Percentiles rank a stretch among this genome's conserved stretches.
Evolutionary conservation across 2,329 filamentous ascomycete species (phyloP).

Genomic region (Mycosphaerella sp.): DNA sequence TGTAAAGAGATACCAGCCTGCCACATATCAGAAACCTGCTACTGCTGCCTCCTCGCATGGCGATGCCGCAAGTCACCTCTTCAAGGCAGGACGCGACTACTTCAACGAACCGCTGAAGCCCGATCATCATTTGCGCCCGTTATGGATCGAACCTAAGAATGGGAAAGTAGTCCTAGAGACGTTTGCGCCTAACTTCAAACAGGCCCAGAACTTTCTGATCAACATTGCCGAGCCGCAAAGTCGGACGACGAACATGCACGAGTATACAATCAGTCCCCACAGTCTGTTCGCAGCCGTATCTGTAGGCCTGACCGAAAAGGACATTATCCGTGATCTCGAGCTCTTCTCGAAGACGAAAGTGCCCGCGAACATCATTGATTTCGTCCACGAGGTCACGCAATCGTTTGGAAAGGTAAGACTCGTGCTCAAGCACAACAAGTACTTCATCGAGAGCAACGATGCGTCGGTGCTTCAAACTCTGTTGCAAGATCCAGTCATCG

Average conservation of each 20-base stretch:
- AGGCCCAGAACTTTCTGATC: conserved; percentile 90
- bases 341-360: conserved; percentile 83
- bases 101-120: conserved; percentile 76
- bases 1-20: conserved; percentile 50
- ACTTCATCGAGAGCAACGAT: conserved; percentile 89
- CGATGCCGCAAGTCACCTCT: conserved; percentile 52
- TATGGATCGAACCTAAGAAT: conserved; percentile 87
- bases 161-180: conserved; percentile 89
- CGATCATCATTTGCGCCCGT: conserved; percentile 80
- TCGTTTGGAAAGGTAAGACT: conserved; percentile 95
- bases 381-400: conserved; percentile 75
- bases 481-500: conserved; percentile 78
- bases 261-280: conserved; percentile 86
- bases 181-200: conserved; percentile 78
- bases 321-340: conserved; percentile 86
- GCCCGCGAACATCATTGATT: conserved; percentile 71
- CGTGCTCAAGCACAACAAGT: conserved; percentile 88
- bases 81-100: conserved; percentile 64
- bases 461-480: conserved; percentile 78
- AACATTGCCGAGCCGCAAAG: conserved; percentile 93
- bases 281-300: conserved; percentile 94
- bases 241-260: conserved; percentile 82
- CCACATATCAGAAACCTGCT: conserved; percentile 44
- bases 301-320: conserved; percentile 79
- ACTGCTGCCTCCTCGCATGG: conserved; percentile 30